Base-by-base conservation (phyloP, 495 filamentous ascomycete species). In the Talaromyces proteolyticus region DNA sequence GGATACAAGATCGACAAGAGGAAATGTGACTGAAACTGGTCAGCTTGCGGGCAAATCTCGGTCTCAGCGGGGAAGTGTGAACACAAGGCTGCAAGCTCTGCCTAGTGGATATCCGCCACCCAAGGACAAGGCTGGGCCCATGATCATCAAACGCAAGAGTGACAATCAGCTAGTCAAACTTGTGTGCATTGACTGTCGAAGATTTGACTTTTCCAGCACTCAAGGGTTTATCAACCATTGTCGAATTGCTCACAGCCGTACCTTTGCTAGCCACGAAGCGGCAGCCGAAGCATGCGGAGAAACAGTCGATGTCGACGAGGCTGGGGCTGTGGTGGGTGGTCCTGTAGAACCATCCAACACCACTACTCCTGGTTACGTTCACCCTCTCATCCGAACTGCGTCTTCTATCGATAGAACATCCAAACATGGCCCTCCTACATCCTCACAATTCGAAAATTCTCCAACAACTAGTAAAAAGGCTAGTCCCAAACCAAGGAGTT, bases 211-310 rank as follows among this genome's bases (percentile, higher is more conserved):
- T 64, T 90, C 86, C 40, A 96, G 90, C 65, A 89, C 89, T 1
- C 93, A 98, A 64, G 93, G 93, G 2, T 97, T 98, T 60, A 92
- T 98, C 70, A 98, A 98, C 57, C 93, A 98, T 59, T 96, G 91
- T 59, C 90, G 93, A 38, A 96, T 98, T 50, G 89, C 91, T 7
- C 93, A 98, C 66, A 84, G 82, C 52, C 79, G 89, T 44, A 89
- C 91, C 46, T 96, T 88, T 70, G 86, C 89, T 58, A 96, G 89
- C 58, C 93, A 98, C 58, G 91, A 96, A 60, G 89, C 88, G 47
- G 93, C 93, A 38, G 93, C 93, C n/a, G 74, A 89, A 26, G 88
- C 86, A 19, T 92, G 88, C 47, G 93, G 93, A 24, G 81, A 88
- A 53, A 80, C 85, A 2, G 82, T 95, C 40, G 88, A 95, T 51